Evolutionary conservation across 2,329 filamentous ascomycete genomes (phyloP).

Genomic region (Knufia petricola): DNA sequence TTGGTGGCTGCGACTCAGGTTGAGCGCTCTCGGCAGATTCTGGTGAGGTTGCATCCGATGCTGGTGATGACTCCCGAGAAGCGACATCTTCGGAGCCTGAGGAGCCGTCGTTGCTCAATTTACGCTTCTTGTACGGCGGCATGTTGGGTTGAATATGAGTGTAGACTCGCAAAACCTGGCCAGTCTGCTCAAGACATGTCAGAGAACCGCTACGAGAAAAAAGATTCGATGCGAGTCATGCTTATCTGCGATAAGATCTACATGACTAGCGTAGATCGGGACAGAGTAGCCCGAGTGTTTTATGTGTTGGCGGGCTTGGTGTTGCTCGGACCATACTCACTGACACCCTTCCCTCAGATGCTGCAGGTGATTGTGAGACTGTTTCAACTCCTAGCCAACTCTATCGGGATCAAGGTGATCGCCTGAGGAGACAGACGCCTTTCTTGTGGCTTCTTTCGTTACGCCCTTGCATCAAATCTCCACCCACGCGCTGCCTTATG

Average conservation of each 20-base stretch:
- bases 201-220: neutral
- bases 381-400: too few species aligned
- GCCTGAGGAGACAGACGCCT: too few species aligned
- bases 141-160: slow-evolving; percentile 20
- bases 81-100: neutral
- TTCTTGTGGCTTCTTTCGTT: too few species aligned
- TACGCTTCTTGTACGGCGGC: slow-evolving; percentile 33
- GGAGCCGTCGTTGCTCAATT: slow-evolving; percentile 24
- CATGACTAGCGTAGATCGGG: slow-evolving; percentile 3
- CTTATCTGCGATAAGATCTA: slow-evolving; percentile 3
- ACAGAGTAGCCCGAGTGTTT: too few species aligned
- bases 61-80: neutral
- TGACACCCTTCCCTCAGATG: too few species aligned
- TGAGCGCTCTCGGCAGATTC: slow-evolving; percentile 2
- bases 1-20: neutral
- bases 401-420: too few species aligned
- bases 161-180: neutral
- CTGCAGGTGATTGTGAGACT: too few species aligned
- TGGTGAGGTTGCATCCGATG: neutral
- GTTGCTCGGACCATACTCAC: too few species aligned
- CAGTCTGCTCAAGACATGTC: neutral
- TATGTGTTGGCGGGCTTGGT: too few species aligned
- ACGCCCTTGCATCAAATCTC: too few species aligned
- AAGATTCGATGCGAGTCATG: slow-evolving; percentile 3
- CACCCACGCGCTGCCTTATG: too few species aligned